Conservation (phyloP, 2,329 filamentous ascomycete species). For the Fusarium begoniae region DNA sequence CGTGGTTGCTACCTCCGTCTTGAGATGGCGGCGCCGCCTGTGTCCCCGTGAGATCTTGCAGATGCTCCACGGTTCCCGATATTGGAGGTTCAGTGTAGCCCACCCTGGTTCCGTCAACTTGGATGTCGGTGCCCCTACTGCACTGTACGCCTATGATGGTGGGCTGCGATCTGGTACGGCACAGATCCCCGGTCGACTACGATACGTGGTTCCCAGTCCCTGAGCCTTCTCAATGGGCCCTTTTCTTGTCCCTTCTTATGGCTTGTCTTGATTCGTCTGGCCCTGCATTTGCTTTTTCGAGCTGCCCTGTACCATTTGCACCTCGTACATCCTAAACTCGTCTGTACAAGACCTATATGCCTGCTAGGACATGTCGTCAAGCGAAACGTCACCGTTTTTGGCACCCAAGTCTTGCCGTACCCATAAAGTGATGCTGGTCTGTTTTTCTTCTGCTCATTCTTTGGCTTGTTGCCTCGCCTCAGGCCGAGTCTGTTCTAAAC, state of each 20-base stretch:
- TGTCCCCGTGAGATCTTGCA: constrained; percentile 46
- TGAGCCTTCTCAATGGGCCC: constrained; percentile 22
- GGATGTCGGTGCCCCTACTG: constrained; percentile 42
- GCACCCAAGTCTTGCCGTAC: constrained; percentile 35
- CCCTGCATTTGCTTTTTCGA: constrained; percentile 32
- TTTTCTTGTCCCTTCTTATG: constrained; percentile 26
- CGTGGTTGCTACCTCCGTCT: constrained; percentile 33
- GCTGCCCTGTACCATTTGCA: constrained; percentile 22
- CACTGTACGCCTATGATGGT: constrained; percentile 28
- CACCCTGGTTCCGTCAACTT: constrained; percentile 47
- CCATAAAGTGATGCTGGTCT: constrained; percentile 38
- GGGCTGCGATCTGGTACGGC: constrained; percentile 38
- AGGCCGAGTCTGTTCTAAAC: constrained; percentile 48
- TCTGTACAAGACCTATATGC: constrained; percentile 20
- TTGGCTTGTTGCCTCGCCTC: constrained; percentile 45
- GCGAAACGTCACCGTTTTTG: constrained; percentile 27
- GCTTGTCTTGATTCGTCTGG: constrained; percentile 31
- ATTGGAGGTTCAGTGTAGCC: constrained; percentile 39
- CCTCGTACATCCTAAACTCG: constrained; percentile 12
- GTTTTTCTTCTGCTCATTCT: constrained; percentile 32
- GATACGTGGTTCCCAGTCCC: constrained; percentile 29
- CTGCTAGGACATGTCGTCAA: constrained; percentile 33
- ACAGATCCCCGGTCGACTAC: constrained; percentile 31
- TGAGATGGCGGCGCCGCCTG: constrained; percentile 44
- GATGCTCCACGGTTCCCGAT: constrained; percentile 42